Conservation (phyloP, 345 rosid species). For the Salix dunnii region DNA sequence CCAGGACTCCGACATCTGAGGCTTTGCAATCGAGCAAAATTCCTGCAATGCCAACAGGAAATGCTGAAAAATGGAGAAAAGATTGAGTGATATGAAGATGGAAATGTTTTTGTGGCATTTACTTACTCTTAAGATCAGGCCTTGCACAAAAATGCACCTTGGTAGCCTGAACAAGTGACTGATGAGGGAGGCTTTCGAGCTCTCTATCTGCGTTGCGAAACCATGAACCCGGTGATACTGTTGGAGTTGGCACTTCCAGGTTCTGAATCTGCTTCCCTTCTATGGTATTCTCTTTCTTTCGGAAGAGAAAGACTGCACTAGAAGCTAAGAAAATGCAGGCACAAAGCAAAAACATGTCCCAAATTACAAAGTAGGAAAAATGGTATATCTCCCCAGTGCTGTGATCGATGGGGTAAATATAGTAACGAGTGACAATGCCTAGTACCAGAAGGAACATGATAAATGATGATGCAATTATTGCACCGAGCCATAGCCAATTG, state of each 20-base stretch:
- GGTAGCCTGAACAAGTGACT: constrained; percentile 14
- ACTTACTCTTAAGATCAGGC: constrained; percentile 29
- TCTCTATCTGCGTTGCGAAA: neutral
- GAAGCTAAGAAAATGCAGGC: constrained; percentile 1
- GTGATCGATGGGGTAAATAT: constrained; percentile 17
- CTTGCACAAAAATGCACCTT: constrained; percentile 21
- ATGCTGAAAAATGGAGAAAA: neutral
- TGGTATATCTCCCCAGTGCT: constrained; percentile 3
- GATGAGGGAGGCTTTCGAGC: constrained; percentile 19
- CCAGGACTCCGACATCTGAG: constrained; percentile 25
- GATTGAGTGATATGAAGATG: neutral
- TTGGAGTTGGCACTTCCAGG: constrained; percentile 13
- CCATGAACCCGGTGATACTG: constrained; percentile 6
- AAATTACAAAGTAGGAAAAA: constrained; percentile 10
- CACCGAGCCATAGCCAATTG: constrained; percentile 26
- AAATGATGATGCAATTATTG: constrained; percentile 18
- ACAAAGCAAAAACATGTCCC: constrained; percentile 20
- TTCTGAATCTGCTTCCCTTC: constrained; percentile 13
- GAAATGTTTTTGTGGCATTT: neutral
- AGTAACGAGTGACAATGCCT: constrained; percentile 14
- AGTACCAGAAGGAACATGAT: constrained; percentile 13
- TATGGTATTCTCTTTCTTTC: neutral
- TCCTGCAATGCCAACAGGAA: constrained; percentile 8
- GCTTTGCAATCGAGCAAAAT: constrained; percentile 17
- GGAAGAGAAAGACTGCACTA: neutral